Base-by-base conservation (phyloP, 2,329 filamentous ascomycete genomes). In the Paecilomyces sp. region DNA sequence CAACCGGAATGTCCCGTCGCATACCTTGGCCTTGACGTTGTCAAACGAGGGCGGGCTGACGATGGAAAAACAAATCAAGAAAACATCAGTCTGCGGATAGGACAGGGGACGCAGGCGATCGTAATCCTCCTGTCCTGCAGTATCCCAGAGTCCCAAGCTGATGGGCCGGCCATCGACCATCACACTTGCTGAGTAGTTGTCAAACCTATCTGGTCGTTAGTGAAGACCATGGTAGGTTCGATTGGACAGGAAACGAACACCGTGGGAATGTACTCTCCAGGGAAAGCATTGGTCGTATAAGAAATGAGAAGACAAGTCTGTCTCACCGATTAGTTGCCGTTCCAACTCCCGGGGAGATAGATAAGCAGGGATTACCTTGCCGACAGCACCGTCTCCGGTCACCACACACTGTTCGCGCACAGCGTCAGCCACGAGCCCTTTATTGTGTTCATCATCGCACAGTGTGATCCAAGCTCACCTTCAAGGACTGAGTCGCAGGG, bases 101-200 rank as follows among this genome's bases (percentile, higher is more conserved):
- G 93, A 97, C 62, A 99, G 86, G 63, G 93, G 93, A 71, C 93
- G 88, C 73, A 97, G 83, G 77, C 93, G 85, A 75, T 97, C 93
- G 81, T 97, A 97, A 83, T 97, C 93, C 80, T 97, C 93, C 81
- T 97, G 94, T 72, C 93, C 93, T 67, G 93, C 93, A 66, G 93
- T 99, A 89, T 99, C 93, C 93, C 94, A 97, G 33, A 99, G 81
- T 67, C 93, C 94, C 69, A 99, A 80, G 78, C 92, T 97, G 79
- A 97, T 96, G 62, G 93, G 93, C 81, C 96, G 96, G 70, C 92
- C 92, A 81, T 97, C 94, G 59, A 97, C 94, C 91, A 97, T 97
- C 59, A 99, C 94, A 81, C 92, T 96, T 65, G 94, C 94, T 41
- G 93, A 96, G 82, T 97, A 97, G 81, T 99, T 99, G 76, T 97